Conservation (phyloP, 495 filamentous ascomycete genomes). For the Penicillium desertorum region DNA sequence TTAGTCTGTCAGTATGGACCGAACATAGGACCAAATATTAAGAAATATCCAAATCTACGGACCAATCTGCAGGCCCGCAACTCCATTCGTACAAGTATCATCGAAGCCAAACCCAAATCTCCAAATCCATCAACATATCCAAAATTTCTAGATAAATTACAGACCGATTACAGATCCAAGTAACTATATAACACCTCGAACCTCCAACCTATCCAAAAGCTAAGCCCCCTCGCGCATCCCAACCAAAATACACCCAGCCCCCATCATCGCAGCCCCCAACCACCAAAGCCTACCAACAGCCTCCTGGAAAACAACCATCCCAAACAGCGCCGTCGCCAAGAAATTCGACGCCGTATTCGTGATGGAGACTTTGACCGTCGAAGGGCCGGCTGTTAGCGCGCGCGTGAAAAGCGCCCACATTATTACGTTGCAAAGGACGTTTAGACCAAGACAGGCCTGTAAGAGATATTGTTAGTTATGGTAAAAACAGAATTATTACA, state of each 20-base stretch:
- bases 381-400: slow-evolving; percentile 79
- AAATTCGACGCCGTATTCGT: slow-evolving; percentile 95
- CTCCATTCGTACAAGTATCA: not conserved
- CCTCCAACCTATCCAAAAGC: slow-evolving; percentile 4
- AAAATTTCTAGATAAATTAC: not conserved
- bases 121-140: not conserved
- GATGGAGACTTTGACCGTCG: slow-evolving; percentile 86
- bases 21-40: too few relatives aligned
- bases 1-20: too few relatives aligned
- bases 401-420: slow-evolving; percentile 89
- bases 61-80: not conserved
- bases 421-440: slow-evolving; percentile 83
- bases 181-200: not conserved
- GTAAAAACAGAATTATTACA: not conserved
- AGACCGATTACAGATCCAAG: not conserved
- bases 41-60: too few relatives aligned
- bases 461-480: slow-evolving; percentile 13
- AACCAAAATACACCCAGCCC: slow-evolving; percentile 88
- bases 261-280: slow-evolving; percentile 78
- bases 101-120: not conserved
- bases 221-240: slow-evolving; percentile 68
- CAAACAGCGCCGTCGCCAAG: slow-evolving; percentile 82
- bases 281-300: slow-evolving; percentile 78
- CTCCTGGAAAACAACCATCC: slow-evolving; percentile 72
- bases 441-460: slow-evolving; percentile 82